Evolutionary conservation across 495 filamentous ascomycete genomes (phyloP), one percentile per base, ranked within the genome.

Genomic region (Aspergillus heteromorphus): DNA sequence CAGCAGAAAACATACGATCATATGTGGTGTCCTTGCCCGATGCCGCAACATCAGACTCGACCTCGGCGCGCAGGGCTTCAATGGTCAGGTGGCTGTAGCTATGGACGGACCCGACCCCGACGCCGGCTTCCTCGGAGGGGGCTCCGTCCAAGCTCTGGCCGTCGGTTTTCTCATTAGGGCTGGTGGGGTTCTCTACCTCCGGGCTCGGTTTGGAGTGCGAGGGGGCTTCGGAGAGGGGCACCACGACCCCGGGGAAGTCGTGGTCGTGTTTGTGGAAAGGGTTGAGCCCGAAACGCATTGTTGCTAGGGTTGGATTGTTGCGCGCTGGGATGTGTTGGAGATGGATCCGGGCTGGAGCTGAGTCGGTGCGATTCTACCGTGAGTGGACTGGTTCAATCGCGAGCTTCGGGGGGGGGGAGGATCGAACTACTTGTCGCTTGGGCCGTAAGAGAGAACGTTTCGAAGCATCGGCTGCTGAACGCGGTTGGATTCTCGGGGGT

Each of bases 261-360:
- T 72, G 68, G 53, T 82, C 77, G 51, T 73, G 69, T 49, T 67
- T 71, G 49, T 73, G 69, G 63, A 83, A 82, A 0, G 78, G 80
- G 50, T 79, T 83, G 56, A 79, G 50, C 36, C 54, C 34, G 51
- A 69, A 21, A 16, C 61, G 55, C 69, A 73, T 73, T 2, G 40
- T 65, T 61, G 25, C 55, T 30, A 29, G 21, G 57, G 55, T 42
- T 50, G 2, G 9, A 45, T 49, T 54, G 63, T 66, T 54, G 65
- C 67, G 66, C 59, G 62, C 58, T 55, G 63, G 42, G 42, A 57
- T 53, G 19, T 38, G 34, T 48, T 40, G 31, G 29, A 47, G 45
- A 29, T 18, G 23, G 19, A 14, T 25, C 10, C 7, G 11, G 38
- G 30, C 17, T 17, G n/a, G 25, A 17, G 42, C 21, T 11, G 20